Base-by-base conservation (phyloP, 306 rosid species). In the Lotus japonicus region DNA sequence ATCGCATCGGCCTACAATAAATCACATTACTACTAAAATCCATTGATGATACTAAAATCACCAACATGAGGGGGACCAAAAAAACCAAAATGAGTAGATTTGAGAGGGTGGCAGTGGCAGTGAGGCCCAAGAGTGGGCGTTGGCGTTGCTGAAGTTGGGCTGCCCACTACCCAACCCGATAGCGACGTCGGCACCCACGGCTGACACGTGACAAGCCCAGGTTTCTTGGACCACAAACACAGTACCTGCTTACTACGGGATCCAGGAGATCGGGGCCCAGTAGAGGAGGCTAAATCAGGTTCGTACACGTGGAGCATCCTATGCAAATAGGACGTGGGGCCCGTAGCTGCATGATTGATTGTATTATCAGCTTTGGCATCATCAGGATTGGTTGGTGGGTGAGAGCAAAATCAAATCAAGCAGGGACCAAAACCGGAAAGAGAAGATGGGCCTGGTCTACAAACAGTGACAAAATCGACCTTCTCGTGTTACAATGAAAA, bases 161-260 rank as follows among this genome's bases (percentile, higher is more conserved):
- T 64, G 57, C 26, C 64, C 52, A 77, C 70, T 71, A 77, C 79
- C 76, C 68, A 62, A 46, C 43, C 51, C 21, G 82, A 82, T 6
- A 77, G 62, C 62, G 77, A 77, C 85, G 4, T 74, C 18, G 36
- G 78, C 79, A 69, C 75, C 71, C 75, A 64, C 13, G 31, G 13
- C 1, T 4, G 62, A 77, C 78, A 82, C 83, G 82, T 70, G 85
- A 54, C 70, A 9, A 0, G 0, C 33, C 6, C 52, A 69, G 55
- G 13, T 42, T 77, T 77, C 71, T 64, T 82, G 85, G 85, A 82
- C 85, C 85, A 82, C 82, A 9, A 48, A 50, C 60, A 17, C 42
- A 9, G 73, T 59, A 66, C 70, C 65, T 10, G 14, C 13, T 3
- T 9, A 16, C 55, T 53, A 21, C 50, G 39, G 58, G 44, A 66